Evolutionary conservation across 2,329 filamentous ascomycete genomes (phyloP), one percentile per base, ranked within the genome.

Genomic region (Xylariaceae sp.): DNA sequence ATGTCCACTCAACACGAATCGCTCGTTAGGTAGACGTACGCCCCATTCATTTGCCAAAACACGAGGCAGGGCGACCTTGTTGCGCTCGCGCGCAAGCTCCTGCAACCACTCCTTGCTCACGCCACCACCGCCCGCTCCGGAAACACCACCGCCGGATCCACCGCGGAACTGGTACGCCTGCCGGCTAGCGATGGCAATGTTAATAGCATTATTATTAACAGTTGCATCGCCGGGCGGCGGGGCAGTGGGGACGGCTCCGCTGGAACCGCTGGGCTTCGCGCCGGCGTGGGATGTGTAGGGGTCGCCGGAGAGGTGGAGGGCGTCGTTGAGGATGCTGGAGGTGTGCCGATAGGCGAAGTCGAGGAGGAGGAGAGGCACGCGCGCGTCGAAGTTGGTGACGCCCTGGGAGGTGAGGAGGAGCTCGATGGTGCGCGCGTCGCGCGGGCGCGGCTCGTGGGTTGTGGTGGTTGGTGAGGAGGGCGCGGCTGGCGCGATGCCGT

Each of bases 301-400:
- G 72, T 90, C 88, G 5, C 83, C 81, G 4, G 82, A 80, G 30
- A 90, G 82, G 68, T 89, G 86, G 13, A 90, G 75, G 5, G 85
- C 87, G 75, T 92, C 88, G 65, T 78, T 84, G 17, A 92, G 83
- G 42, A 92, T 80, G 59, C 83, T 82, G 1, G 85, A 85, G 8
- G 88, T 90, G 79, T 92, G 89, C 44, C 90, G 86, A 80, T 94
- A 94, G 53, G 90, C 88, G 71, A 93, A 93, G 77, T 94, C 90
- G 72, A 94, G 86, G 53, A 94, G 85, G 60, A 92, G 85, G 0
- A 93, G 82, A 0, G 90, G 90, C 1, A 94, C 89, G 68, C 90
- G 89, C 73, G 88, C 84, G 73, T 93, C 89, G 79, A 91, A 94
- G 47, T 87, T 81, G 3, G 87, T 86, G 8, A 93, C 89, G 70